Evolutionary conservation across 306 rosid species (phyloP).

Genomic region (Castanea crenata): DNA sequence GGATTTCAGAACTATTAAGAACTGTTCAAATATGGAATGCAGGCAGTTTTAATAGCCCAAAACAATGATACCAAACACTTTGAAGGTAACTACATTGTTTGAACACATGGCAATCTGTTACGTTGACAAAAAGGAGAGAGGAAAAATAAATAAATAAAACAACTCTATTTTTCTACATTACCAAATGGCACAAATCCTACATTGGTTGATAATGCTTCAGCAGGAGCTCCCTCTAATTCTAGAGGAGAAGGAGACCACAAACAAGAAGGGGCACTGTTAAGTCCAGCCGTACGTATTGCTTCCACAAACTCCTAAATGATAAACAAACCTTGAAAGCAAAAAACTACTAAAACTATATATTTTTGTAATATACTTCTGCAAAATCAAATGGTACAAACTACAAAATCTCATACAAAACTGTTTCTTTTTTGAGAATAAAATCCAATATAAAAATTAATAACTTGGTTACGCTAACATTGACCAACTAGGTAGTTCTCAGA

Average conservation of each 20-base stretch:
- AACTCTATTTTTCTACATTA: conserved; percentile 34
- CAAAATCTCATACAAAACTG: too few relatives aligned
- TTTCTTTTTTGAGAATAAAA: too few relatives aligned
- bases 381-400: too few relatives aligned
- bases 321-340: conserved; percentile 26
- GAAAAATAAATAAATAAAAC: neutral
- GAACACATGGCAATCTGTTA: conserved; percentile 21
- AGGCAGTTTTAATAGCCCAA: neutral
- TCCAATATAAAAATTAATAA: too few relatives aligned
- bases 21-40: neutral
- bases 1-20: neutral
- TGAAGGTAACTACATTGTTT: conserved; percentile 68
- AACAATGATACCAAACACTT: too few relatives aligned
- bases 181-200: conserved; percentile 97
- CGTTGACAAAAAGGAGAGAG: conserved; percentile 1
- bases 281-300: conserved; percentile 92
- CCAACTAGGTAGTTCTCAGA: too few relatives aligned
- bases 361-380: too few relatives aligned
- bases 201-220: conserved; percentile 74
- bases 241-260: conserved; percentile 72
- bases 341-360: neutral
- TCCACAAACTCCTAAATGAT: conserved; percentile 83
- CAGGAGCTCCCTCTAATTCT: conserved; percentile 69
- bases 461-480: too few relatives aligned
- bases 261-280: conserved; percentile 80